Evolutionary conservation across 352 stramenopile genomes (phyloP), one percentile per base, ranked within the genome.

Genomic region (Phytophthora hibernalis): DNA sequence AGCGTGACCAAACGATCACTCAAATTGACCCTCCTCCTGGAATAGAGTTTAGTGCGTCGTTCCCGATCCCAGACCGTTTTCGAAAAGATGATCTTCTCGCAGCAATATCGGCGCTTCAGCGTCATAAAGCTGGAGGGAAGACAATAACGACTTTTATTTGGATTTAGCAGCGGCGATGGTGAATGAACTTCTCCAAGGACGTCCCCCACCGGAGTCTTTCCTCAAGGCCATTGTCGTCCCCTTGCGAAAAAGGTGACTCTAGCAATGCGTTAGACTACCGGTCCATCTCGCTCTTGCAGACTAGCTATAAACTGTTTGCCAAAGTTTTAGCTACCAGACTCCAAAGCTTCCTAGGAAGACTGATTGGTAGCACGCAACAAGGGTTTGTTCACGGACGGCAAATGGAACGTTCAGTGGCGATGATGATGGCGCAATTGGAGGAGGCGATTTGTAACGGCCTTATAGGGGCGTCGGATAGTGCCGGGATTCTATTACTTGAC

Each of bases 101-200:
- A 9, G 30, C 30, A 9, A 9, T 33, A 5, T 5, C 30, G 5
- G 30, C 21, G 5, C 16, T 55, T 5, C 4, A 55, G 12, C 28
- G 49, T 9, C 49, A 55, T 12, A 55, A 55, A 18, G 16, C 49
- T 6, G 31, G 6, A 2, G 28, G 49, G 16, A 37, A 38, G 28
- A 22, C 15, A 54, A 54, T 5, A 54, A 55, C 20, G 33, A 58
- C 24, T 58, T 58, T 37, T 58, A 49, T 21, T 6, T 28, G 33
- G 51, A 48, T 8, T 2, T 8, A 0, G 4, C 33, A 12, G 20
- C 5, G 12, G 18, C 31, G 0, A 3, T 58, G 20, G 40, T 44
- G 13, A 58, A 58, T 40, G 51, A 48, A 1, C 12, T 58, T 2
- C 20, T 49, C 2, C 2, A 58, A 38, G 33, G 51, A 5, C 9